Conservation (phyloP, 2,329 filamentous ascomycete genomes). For the Clonostachys rhizophaga region DNA sequence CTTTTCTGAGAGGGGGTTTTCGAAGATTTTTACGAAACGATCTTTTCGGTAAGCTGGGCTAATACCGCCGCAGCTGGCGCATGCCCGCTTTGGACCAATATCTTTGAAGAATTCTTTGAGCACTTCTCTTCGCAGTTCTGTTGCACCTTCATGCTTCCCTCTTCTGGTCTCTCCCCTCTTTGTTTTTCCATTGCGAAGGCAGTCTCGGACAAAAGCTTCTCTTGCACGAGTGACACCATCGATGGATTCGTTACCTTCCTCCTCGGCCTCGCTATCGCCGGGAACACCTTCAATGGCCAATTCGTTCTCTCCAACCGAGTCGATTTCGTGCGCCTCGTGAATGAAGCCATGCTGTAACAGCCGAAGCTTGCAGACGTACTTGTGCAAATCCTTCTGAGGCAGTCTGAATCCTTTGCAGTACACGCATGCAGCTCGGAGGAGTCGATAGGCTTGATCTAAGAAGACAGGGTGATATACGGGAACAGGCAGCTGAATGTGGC, state of each 20-base stretch:
- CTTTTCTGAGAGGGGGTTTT: conserved; percentile 71
- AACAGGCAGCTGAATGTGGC: conserved; percentile 90
- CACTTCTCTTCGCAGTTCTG: conserved; percentile 68
- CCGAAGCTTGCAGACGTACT: conserved; percentile 78
- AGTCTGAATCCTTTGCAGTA: conserved; percentile 89
- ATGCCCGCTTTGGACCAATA: conserved; percentile 66
- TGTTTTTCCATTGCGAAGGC: conserved; percentile 57
- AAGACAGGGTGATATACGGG: conserved; percentile 97
- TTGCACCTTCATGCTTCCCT: conserved; percentile 79
- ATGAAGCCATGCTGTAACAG: conserved; percentile 82
- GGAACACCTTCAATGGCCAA: conserved; percentile 19
- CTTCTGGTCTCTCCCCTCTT: conserved; percentile 44
- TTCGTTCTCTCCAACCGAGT: conserved; percentile 41
- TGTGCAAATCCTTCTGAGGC: conserved; percentile 69
- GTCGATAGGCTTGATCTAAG: conserved; percentile 82
- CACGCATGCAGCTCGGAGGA: conserved; percentile 82
- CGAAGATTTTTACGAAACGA: conserved; percentile 88
- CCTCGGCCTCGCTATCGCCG: conserved; percentile 56
- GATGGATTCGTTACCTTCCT: conserved; percentile 52
- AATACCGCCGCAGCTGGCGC: conserved; percentile 62
- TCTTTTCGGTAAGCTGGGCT: conserved; percentile 87
- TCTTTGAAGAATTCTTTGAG: conserved; percentile 78
- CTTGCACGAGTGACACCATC: conserved; percentile 48
- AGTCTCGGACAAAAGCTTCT: conserved; percentile 66
- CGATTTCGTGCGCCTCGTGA: conserved; percentile 58